These are phyloP conservation scores for Kalanchoe fedtschenkoi DNA, from an alignment of 164 flowering plant species.

Conservation along the genomic window DNA sequence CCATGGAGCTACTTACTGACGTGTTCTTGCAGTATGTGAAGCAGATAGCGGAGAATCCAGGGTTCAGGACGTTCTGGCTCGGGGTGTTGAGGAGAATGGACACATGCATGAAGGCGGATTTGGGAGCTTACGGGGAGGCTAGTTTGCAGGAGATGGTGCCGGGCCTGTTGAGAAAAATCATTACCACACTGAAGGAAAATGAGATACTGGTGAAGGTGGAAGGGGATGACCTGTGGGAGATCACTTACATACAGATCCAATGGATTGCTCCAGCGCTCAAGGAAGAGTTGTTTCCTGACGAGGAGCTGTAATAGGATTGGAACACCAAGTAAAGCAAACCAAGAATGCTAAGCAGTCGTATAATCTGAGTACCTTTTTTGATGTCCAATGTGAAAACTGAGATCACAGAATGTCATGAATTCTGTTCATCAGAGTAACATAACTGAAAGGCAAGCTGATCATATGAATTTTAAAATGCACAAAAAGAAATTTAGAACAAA, in stretches of 20 bases:
- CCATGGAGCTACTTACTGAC: slow-evolving; percentile 66
- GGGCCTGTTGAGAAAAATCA: slow-evolving; percentile 50
- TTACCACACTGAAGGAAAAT: slow-evolving; percentile 53
- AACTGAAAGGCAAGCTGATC: too few relatives aligned
- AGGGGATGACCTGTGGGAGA: slow-evolving; percentile 78
- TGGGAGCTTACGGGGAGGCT: slow-evolving; percentile 46
- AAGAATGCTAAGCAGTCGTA: too few relatives aligned
- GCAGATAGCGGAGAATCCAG: slow-evolving; percentile 36
- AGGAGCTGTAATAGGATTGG: slow-evolving; percentile 12
- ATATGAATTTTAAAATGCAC: not conserved
- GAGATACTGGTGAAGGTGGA: slow-evolving; percentile 47
- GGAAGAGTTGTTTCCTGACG: slow-evolving; percentile 74
- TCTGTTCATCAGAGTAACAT: too few relatives aligned
- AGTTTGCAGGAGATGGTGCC: slow-evolving; percentile 46
- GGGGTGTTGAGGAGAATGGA: slow-evolving; percentile 89
- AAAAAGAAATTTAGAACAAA: not conserved
- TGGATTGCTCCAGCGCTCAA: slow-evolving; percentile 90
- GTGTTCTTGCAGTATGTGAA: slow-evolving; percentile 53
- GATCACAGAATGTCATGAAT: not conserved
- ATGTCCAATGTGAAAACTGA: too few relatives aligned
- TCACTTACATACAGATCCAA: slow-evolving; percentile 79
- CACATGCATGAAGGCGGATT: slow-evolving; percentile 78
- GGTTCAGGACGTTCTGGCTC: slow-evolving; percentile 74
- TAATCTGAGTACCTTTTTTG: too few relatives aligned
- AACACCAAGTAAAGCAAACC: too few relatives aligned